Evolutionary conservation across 148 eudicot genomes (phyloP).

Genomic region (Rhododendron mucronatum): DNA sequence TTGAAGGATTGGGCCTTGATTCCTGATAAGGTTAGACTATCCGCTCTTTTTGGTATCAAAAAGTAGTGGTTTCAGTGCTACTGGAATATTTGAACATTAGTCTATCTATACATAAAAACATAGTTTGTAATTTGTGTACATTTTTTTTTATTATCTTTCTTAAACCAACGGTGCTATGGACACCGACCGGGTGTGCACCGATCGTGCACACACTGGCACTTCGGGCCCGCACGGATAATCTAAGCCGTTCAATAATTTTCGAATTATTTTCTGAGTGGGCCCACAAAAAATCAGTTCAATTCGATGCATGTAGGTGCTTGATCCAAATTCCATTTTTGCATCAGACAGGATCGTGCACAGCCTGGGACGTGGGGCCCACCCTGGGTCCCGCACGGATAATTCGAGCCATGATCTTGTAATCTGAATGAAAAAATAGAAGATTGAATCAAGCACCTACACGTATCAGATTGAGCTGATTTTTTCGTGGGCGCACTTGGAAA

Average conservation of each 20-base stretch:
- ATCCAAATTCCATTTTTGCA: too few relatives aligned
- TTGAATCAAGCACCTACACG: too few relatives aligned
- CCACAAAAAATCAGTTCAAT: background rate
- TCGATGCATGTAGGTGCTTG: background rate
- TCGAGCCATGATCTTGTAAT: too few relatives aligned
- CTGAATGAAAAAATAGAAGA: too few relatives aligned
- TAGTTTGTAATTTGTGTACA: background rate
- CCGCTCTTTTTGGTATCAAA: background rate
- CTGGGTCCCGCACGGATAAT: too few relatives aligned
- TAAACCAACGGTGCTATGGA: background rate
- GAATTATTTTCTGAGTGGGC: background rate
- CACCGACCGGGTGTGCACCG: too few relatives aligned
- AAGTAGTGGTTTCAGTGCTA: background rate
- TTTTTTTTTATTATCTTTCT: background rate
- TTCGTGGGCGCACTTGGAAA: too few relatives aligned
- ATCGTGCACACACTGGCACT: too few relatives aligned
- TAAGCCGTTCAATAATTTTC: background rate
- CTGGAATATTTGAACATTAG: background rate
- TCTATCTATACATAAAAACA: background rate
- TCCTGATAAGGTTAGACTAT: slow-evolving; percentile 69
- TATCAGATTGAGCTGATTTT: too few relatives aligned
- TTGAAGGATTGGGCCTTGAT: slow-evolving; percentile 64
- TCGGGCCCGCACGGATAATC: too few relatives aligned
- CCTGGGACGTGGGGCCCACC: too few relatives aligned
- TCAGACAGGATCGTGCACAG: too few relatives aligned